Evolutionary conservation across 305 asterid genomes (phyloP).

Genomic region (Andrographis paniculata): DNA sequence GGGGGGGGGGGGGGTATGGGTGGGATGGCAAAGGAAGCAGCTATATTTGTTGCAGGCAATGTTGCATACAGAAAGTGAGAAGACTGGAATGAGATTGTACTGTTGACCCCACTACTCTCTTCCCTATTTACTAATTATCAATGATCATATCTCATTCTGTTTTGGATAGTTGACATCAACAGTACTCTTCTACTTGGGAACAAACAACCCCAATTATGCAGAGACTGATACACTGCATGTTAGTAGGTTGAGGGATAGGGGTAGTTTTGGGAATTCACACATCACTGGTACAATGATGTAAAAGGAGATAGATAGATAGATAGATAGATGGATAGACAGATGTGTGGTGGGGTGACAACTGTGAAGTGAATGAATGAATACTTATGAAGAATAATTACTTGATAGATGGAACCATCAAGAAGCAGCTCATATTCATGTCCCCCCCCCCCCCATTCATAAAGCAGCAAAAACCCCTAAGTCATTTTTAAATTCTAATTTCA

Average conservation of each 20-base stretch:
- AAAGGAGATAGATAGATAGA: neutral
- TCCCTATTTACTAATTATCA: slow-evolving; percentile 3
- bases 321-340: neutral
- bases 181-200: slow-evolving; percentile 15
- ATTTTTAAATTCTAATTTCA: no score
- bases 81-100: slow-evolving; percentile 15
- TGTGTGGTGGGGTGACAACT: no score
- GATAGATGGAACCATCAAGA: no score
- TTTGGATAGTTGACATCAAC: slow-evolving; percentile 23
- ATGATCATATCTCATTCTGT: neutral
- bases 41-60: slow-evolving; percentile 12
- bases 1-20: neutral
- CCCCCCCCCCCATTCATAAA: no score
- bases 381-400: no score
- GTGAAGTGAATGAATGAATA: no score
- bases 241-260: slow-evolving; percentile 20
- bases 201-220: slow-evolving; percentile 9
- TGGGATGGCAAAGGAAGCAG: slow-evolving; percentile 20
- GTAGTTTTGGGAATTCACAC: slow-evolving; percentile 20
- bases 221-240: slow-evolving; percentile 14
- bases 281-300: slow-evolving; percentile 16
- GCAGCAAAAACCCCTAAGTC: no score
- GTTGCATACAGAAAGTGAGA: slow-evolving; percentile 16
- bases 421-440: no score
- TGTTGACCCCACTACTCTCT: slow-evolving; percentile 14